phyloP scores from a whole-genome alignment of 164 flowering plant species.

The Macadamia integrifolia region DNA sequence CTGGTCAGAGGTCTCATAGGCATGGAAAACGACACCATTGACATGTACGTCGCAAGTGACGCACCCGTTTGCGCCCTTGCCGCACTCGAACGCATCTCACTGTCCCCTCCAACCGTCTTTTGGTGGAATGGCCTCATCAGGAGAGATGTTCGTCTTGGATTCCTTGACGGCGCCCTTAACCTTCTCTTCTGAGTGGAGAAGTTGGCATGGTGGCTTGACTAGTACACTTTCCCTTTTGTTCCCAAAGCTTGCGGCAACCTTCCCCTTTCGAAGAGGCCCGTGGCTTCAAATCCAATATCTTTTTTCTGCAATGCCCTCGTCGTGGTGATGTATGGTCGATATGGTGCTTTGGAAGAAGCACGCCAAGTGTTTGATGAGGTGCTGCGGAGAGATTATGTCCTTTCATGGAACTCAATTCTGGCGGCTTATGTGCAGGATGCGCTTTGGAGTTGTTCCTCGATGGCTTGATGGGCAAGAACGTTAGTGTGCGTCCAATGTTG shows the following conservation, averaged over 20 bases:
- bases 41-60: slow-evolving; percentile 23
- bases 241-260: slow-evolving; percentile 53
- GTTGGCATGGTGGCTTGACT: slow-evolving; percentile 37
- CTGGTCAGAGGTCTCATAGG: slow-evolving; percentile 18
- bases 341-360: slow-evolving; percentile 40
- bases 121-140: slow-evolving; percentile 48
- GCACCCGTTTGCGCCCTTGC: slow-evolving; percentile 22
- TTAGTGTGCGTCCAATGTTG: too few species aligned
- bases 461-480: too few species aligned
- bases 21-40: slow-evolving; percentile 12
- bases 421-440: slow-evolving; percentile 44
- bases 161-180: slow-evolving; percentile 13
- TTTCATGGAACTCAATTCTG: slow-evolving; percentile 75
- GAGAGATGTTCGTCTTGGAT: slow-evolving; percentile 17
- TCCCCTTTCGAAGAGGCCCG: slow-evolving; percentile 24
- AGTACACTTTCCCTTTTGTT: slow-evolving; percentile 49
- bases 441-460: too few species aligned
- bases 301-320: slow-evolving; percentile 58
- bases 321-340: slow-evolving; percentile 60
- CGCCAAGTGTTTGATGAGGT: slow-evolving; percentile 53
- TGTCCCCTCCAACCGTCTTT: slow-evolving; percentile 25
- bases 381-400: slow-evolving; percentile 35
- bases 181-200: slow-evolving; percentile 28
- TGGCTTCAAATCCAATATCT: slow-evolving; percentile 63
- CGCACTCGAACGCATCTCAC: slow-evolving; percentile 20